A percentile compares a stretch with the other conserved stretches of the same genome.
These are phyloP conservation scores for Voacanga thouarsii DNA, from an alignment of 257 asterid genomes.

Conservation along the genomic window DNA sequence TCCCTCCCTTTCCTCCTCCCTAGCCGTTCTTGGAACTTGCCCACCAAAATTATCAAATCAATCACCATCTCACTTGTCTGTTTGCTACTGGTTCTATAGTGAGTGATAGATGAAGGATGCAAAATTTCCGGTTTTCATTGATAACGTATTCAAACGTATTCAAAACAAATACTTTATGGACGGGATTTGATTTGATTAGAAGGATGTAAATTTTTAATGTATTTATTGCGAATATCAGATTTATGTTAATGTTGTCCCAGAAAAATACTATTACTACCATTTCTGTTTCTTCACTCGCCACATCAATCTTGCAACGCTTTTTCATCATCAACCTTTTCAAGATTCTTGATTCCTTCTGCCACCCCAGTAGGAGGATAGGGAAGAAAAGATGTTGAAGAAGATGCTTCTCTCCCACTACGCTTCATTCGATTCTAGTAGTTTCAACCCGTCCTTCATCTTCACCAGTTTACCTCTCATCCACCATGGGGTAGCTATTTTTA, in stretches of 20 bases:
- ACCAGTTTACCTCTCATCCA: constrained; percentile 16
- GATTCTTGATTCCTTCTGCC: constrained; percentile 10
- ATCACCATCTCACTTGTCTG: background rate
- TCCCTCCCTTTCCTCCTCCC: background rate
- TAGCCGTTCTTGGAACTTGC: constrained; percentile 1
- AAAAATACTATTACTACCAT: no score
- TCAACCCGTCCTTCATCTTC: constrained; percentile 16
- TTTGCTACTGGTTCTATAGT: background rate
- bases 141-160: no score
- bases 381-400: constrained; percentile 10
- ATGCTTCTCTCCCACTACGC: constrained; percentile 12
- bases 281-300: background rate
- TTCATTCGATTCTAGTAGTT: constrained; percentile 5
- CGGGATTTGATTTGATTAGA: no score
- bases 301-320: background rate
- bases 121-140: no score
- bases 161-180: no score
- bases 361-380: background rate
- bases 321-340: background rate
- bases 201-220: no score
- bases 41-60: background rate
- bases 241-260: no score
- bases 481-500: constrained; percentile 23
- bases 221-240: no score
- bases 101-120: background rate